Conservation (phyloP, 257 asterid species). For the Rauvolfia tetraphylla region DNA sequence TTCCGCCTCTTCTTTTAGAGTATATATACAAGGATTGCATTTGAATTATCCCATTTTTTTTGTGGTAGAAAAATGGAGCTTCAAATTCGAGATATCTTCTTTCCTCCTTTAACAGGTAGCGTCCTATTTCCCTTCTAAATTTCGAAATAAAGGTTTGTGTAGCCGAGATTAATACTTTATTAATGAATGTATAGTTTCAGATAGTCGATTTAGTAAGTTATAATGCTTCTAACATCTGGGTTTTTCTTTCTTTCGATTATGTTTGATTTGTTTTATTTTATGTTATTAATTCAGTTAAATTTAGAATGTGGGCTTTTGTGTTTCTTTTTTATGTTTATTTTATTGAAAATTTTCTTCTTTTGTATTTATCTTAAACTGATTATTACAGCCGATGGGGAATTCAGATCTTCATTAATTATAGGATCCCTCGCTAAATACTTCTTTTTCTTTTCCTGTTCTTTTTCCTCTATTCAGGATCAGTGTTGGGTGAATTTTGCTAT, state of each 20-base stretch:
- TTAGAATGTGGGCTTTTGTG: background rate
- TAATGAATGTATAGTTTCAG: background rate
- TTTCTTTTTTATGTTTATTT: background rate
- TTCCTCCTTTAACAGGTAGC: conserved; percentile 5
- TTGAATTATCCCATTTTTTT: no score
- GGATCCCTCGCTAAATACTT: no score
- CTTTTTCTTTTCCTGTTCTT: background rate
- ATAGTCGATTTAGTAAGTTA: background rate
- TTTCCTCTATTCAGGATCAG: background rate
- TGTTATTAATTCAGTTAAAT: background rate
- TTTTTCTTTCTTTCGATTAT: background rate
- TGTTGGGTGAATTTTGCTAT: background rate
- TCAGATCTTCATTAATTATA: no score
- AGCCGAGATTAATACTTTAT: background rate
- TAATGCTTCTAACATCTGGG: background rate
- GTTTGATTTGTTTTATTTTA: background rate
- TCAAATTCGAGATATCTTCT: background rate
- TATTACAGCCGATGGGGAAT: background rate
- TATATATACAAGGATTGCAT: no score
- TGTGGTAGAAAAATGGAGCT: conserved; percentile 11
- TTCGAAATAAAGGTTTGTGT: background rate
- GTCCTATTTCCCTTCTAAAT: background rate
- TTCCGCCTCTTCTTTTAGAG: no score
- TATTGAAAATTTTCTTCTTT: background rate
- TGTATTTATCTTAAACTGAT: background rate